Evolutionary conservation across 2,329 filamentous ascomycete species (phyloP).

Genomic region (Dactylellina sp.): DNA sequence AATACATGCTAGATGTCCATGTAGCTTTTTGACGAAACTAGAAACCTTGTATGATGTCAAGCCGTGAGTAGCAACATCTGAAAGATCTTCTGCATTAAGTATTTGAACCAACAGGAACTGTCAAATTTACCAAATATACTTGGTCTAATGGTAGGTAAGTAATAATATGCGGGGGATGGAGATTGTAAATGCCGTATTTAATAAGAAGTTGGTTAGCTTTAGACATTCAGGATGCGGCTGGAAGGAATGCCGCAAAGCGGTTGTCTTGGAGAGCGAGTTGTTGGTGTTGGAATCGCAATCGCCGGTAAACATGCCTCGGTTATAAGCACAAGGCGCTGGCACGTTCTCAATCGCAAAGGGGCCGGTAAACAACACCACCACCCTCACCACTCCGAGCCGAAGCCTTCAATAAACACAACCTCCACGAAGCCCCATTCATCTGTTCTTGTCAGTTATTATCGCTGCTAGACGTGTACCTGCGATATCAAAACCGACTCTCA

Average conservation of each 20-base stretch:
- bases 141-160: no score
- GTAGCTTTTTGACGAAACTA: no score
- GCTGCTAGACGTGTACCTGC: constrained; percentile 26
- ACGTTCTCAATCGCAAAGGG: constrained; percentile 55
- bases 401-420: constrained; percentile 28
- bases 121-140: no score
- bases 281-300: constrained; percentile 39
- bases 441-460: constrained; percentile 9
- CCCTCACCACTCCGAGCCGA: constrained; percentile 33
- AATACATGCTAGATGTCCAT: no score
- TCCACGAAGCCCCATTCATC: constrained; percentile 1
- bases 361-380: constrained; percentile 43
- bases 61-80: no score
- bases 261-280: constrained; percentile 1
- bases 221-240: no score
- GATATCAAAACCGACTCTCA: neutral
- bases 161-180: no score
- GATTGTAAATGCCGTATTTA: no score
- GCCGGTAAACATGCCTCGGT: constrained; percentile 50
- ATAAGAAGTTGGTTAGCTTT: no score
- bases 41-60: no score
- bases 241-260: neutral
- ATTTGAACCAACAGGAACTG: no score
- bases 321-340: constrained; percentile 41
- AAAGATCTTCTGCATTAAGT: no score